Conservation (phyloP, 257 asterid species). For the Penstemon davidsonii region DNA sequence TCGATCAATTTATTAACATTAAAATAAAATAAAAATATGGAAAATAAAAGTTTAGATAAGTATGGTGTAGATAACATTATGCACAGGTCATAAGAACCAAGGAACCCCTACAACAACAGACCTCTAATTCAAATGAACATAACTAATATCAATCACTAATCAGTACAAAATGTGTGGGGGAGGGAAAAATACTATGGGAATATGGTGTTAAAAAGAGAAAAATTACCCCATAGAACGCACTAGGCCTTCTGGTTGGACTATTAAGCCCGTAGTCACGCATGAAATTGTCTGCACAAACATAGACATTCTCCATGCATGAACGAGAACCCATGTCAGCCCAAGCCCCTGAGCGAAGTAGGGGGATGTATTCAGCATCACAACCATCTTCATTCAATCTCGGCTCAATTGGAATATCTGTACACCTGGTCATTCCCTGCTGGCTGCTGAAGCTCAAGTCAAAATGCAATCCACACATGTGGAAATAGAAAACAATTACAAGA, state of each 20-base stretch:
- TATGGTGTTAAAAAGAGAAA: slow-evolving; percentile 19
- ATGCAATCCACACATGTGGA: slow-evolving; percentile 11
- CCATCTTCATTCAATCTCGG: slow-evolving; percentile 45
- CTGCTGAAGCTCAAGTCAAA: slow-evolving; percentile 46
- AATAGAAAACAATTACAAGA: neutral
- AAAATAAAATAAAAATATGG: neutral
- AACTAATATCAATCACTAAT: neutral
- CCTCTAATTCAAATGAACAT: neutral
- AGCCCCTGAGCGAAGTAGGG: slow-evolving; percentile 84
- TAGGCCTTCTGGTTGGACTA: slow-evolving; percentile 39
- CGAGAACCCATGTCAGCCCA: slow-evolving; percentile 90
- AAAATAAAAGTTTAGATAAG: neutral
- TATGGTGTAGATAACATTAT: neutral
- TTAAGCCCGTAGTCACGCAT: slow-evolving; percentile 47
- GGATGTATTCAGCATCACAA: slow-evolving; percentile 42
- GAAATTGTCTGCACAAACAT: slow-evolving; percentile 71
- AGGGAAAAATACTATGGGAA: neutral
- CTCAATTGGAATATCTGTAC: slow-evolving; percentile 38
- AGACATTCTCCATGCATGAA: slow-evolving; percentile 82
- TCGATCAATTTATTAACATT: no score
- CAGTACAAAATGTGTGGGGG: neutral
- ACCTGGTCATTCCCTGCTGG: slow-evolving; percentile 57
- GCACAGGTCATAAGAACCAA: neutral
- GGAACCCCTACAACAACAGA: neutral
- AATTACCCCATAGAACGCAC: slow-evolving; percentile 91